These are phyloP conservation scores for Dactylorhiza incarnata DNA, from an alignment of 106 monocot genomes.

Conservation along the genomic window DNA sequence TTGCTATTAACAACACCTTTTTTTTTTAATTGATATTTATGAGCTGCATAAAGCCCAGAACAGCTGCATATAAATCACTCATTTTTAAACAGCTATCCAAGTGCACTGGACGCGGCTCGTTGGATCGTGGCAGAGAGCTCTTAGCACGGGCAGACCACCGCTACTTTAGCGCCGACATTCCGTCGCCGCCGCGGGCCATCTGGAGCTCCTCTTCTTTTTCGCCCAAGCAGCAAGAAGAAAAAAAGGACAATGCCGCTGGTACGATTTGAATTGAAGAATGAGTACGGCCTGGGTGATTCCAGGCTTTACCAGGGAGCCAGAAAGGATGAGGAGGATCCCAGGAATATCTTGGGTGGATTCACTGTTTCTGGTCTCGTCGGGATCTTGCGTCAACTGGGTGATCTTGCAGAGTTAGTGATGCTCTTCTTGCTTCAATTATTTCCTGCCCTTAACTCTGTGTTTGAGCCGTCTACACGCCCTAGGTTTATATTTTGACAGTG, in stretches of 20 bases:
- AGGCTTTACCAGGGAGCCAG: slow-evolving; percentile 20
- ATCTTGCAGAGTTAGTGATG: slow-evolving; percentile 40
- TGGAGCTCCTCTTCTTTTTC: background rate
- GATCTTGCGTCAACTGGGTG: slow-evolving; percentile 43
- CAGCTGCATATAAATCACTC: background rate
- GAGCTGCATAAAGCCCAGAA: too few species aligned
- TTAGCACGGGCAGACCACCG: background rate
- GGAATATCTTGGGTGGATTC: slow-evolving; percentile 29
- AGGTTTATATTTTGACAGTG: background rate
- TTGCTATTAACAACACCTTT: too few species aligned
- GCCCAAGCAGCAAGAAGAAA: background rate
- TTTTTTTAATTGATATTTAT: too few species aligned
- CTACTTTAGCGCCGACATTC: background rate
- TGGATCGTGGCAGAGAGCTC: background rate
- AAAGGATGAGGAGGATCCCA: slow-evolving; percentile 32
- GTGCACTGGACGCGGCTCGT: background rate
- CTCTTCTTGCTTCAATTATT: background rate
- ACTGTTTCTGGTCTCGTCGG: slow-evolving; percentile 43
- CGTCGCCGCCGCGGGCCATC: background rate
- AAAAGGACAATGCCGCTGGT: slow-evolving; percentile 18
- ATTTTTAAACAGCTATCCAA: background rate
- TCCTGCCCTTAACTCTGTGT: background rate
- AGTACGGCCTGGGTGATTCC: slow-evolving; percentile 42
- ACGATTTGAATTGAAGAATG: slow-evolving; percentile 39
- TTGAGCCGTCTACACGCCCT: background rate